Conservation (phyloP, 208 protist species). For the Paratrypanosoma confusum region DNA sequence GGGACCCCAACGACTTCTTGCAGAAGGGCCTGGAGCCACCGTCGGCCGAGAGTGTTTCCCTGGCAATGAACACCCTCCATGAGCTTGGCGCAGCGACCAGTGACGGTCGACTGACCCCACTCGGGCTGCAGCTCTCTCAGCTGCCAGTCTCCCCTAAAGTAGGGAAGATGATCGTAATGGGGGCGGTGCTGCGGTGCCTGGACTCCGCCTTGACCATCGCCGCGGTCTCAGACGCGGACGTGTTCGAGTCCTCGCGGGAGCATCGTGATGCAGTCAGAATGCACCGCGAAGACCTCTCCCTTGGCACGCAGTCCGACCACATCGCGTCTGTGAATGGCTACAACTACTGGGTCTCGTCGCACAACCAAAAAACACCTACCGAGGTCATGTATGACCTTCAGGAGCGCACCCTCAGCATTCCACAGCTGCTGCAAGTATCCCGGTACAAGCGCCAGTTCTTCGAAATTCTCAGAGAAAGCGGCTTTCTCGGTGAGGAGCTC, state of each 20-base stretch:
- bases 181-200: slow-evolving; percentile 82
- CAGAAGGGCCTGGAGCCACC: slow-evolving; percentile 67
- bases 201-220: slow-evolving; percentile 92
- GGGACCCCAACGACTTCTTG: slow-evolving; percentile 63
- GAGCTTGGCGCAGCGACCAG: slow-evolving; percentile 70
- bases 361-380: slow-evolving; percentile 19
- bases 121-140: slow-evolving; percentile 65
- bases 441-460: slow-evolving; percentile 69
- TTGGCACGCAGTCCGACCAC: slow-evolving; percentile 62
- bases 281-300: slow-evolving; percentile 68
- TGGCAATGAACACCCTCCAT: slow-evolving; percentile 54
- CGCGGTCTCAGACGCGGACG: slow-evolving; percentile 35
- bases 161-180: slow-evolving; percentile 90
- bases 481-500: slow-evolving; percentile 21
- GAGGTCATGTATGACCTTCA: slow-evolving; percentile 30
- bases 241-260: slow-evolving; percentile 49
- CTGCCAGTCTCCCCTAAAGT: slow-evolving; percentile 66
- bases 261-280: slow-evolving; percentile 39
- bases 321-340: slow-evolving; percentile 83
- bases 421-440: slow-evolving; percentile 41
- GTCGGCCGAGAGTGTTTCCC: slow-evolving; percentile 26
- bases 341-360: slow-evolving; percentile 73
- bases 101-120: slow-evolving; percentile 69
- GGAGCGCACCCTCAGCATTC: slow-evolving; percentile 45
- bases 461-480: slow-evolving; percentile 32